Conservation (phyloP, 2,329 filamentous ascomycete species). For the Bertia moriformis region DNA sequence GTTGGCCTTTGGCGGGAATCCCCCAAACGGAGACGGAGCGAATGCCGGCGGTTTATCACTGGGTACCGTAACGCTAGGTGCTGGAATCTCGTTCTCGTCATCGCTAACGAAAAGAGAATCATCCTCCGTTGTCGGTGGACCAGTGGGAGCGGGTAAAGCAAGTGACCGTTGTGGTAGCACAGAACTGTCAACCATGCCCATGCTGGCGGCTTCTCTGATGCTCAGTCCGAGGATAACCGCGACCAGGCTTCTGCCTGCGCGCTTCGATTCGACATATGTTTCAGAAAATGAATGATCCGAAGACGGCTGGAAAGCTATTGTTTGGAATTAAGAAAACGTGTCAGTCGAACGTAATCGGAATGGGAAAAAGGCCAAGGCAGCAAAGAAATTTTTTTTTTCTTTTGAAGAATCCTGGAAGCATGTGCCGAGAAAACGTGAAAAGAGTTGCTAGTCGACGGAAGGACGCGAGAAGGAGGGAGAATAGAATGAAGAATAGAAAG, state of each 20-base stretch:
- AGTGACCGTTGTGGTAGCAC: slow-evolving; percentile 12
- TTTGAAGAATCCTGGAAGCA: too few species aligned
- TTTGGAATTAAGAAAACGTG: slow-evolving; percentile 1
- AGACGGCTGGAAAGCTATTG: slow-evolving; percentile 21
- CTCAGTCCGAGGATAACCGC: slow-evolving; percentile 40
- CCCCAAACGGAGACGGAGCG: too few species aligned
- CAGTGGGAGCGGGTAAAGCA: not conserved
- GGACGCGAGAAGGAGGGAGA: too few species aligned
- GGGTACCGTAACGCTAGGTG: slow-evolving; percentile 10
- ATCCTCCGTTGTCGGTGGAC: slow-evolving; percentile 6
- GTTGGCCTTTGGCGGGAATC: too few species aligned
- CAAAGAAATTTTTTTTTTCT: too few species aligned
- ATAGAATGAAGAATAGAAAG: not conserved
- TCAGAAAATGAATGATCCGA: slow-evolving; percentile 36
- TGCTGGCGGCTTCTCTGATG: slow-evolving; percentile 29
- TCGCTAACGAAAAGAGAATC: slow-evolving; percentile 12
- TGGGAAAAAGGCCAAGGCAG: not conserved
- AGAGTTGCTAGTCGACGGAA: too few species aligned
- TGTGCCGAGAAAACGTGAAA: too few species aligned
- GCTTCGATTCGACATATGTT: slow-evolving; percentile 40
- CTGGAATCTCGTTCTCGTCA: slow-evolving; percentile 12
- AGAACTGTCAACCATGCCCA: slow-evolving; percentile 30
- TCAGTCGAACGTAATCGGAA: slow-evolving; percentile 5
- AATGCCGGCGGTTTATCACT: too few species aligned
- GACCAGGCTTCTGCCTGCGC: slow-evolving; percentile 34